phyloP scores from a whole-genome alignment of 306 rosid species.

The Cicer pinnatifidum region DNA sequence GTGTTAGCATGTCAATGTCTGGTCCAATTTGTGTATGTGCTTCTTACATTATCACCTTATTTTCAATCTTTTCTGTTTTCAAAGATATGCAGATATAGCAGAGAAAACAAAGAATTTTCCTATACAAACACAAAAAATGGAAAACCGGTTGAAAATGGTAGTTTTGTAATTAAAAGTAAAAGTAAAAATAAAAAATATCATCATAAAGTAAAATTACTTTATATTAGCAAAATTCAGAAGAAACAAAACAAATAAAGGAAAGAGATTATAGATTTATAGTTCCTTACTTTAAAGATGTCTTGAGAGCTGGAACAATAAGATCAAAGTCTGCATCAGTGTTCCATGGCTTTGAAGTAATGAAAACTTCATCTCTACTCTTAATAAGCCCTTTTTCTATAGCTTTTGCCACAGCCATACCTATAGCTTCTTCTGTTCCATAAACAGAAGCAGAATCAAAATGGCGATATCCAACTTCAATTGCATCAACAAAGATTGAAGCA shows the following conservation, averaged over 20 bases:
- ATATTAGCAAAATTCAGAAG: too few relatives aligned
- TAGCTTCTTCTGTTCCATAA: slow-evolving; percentile 55
- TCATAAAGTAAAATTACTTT: too few relatives aligned
- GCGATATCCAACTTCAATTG: slow-evolving; percentile 50
- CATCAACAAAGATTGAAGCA: slow-evolving; percentile 51
- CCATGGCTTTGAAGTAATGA: slow-evolving; percentile 70
- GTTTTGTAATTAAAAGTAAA: neutral
- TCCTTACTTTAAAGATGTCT: slow-evolving; percentile 57
- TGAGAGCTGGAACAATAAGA: slow-evolving; percentile 60
- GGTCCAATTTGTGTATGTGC: too few relatives aligned
- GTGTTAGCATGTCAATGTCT: too few relatives aligned
- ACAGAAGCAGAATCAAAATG: slow-evolving; percentile 55
- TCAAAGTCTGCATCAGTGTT: slow-evolving; percentile 53
- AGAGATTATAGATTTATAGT: neutral
- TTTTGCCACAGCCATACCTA: slow-evolving; percentile 49
- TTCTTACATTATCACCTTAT: neutral
- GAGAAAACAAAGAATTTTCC: neutral
- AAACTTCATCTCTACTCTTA: slow-evolving; percentile 56
- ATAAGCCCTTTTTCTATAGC: slow-evolving; percentile 54
- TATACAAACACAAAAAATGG: neutral
- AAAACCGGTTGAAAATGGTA: neutral
- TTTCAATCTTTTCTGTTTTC: neutral
- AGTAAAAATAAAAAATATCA: neutral
- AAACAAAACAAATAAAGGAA: neutral
- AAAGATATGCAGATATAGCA: neutral